Conservation (phyloP, 1,139 yeast genomes). For the Candida dubliniensis region DNA sequence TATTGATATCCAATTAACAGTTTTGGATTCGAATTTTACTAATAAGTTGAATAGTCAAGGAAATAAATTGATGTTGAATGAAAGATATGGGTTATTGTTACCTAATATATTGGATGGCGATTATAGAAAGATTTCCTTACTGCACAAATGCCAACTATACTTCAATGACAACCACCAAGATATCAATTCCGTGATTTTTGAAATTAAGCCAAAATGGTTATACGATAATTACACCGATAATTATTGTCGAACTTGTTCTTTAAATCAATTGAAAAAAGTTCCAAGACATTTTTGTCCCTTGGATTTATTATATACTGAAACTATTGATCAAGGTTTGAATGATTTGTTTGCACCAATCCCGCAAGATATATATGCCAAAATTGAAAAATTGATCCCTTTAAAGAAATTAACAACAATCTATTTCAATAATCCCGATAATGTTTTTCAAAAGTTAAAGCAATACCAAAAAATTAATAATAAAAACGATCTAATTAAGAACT, state of each 20-base stretch:
- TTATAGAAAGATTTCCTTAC: slow-evolving; percentile 25
- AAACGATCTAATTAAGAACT: slow-evolving; percentile 34
- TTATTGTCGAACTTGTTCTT: slow-evolving; percentile 49
- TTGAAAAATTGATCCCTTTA: slow-evolving; percentile 31
- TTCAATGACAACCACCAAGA: slow-evolving; percentile 11
- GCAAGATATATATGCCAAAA: slow-evolving; percentile 18
- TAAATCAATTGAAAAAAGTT: slow-evolving; percentile 35
- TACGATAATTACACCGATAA: slow-evolving; percentile 39
- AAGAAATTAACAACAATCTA: slow-evolving; percentile 28
- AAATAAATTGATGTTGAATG: slow-evolving; percentile 33
- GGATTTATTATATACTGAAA: slow-evolving; percentile 35
- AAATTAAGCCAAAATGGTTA: slow-evolving; percentile 51
- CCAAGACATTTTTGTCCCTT: slow-evolving; percentile 46
- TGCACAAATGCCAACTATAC: slow-evolving; percentile 42
- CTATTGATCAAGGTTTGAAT: slow-evolving; percentile 34
- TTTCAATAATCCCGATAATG: slow-evolving; percentile 32
- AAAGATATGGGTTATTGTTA: slow-evolving; percentile 41
- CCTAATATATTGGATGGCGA: slow-evolving; percentile 43
- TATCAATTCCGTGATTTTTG: slow-evolving; percentile 36
- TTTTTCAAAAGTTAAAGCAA: slow-evolving; percentile 38
- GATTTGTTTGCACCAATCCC: slow-evolving; percentile 38
- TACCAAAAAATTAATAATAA: slow-evolving; percentile 38
- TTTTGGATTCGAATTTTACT: slow-evolving; percentile 36
- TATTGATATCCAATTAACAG: slow-evolving; percentile 41
- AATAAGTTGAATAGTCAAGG: slow-evolving; percentile 30